Evolutionary conservation across 2,329 filamentous ascomycete genomes (phyloP).

Genomic region (Fusarium protoensiforme): DNA sequence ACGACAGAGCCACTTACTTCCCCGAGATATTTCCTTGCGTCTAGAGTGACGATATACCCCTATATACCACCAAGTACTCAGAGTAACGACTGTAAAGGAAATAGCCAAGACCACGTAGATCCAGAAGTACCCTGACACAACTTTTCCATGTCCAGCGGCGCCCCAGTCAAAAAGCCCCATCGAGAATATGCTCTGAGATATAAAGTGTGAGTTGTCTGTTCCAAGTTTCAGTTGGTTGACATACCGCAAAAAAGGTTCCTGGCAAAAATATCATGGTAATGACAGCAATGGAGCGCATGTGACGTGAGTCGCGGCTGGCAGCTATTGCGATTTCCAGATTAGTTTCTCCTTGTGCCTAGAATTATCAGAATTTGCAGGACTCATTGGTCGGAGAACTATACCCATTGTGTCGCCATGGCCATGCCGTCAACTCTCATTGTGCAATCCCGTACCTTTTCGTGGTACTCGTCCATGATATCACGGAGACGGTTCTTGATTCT

Average conservation of each 20-base stretch:
- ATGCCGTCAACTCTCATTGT: conserved; percentile 15
- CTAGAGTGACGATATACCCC: conserved; percentile 10
- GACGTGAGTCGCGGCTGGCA: conserved; percentile 2
- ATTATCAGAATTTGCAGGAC: background rate
- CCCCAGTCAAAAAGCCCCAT: conserved; percentile 15
- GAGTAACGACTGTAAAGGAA: background rate
- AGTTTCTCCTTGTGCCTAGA: conserved; percentile 16
- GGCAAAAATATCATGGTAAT: conserved; percentile 23
- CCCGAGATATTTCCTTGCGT: background rate
- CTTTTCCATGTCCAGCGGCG: background rate
- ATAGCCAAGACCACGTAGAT: conserved; percentile 8
- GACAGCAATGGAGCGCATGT: conserved; percentile 21
- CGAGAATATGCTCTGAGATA: conserved; percentile 10
- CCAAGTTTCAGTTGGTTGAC: too few species aligned
- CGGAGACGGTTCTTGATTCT: background rate
- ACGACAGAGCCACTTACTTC: background rate
- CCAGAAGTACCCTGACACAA: conserved; percentile 9
- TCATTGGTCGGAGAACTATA: background rate
- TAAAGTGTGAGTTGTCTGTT: background rate
- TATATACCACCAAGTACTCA: conserved; percentile 10
- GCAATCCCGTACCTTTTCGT: conserved; percentile 15
- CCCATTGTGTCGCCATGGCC: conserved; percentile 20
- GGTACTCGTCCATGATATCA: conserved; percentile 15
- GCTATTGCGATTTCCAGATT: conserved; percentile 17
- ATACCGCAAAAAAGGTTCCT: conserved; percentile 20